Evolutionary conservation across 257 asterid species (phyloP).

Genomic region (Solanum chilense): DNA sequence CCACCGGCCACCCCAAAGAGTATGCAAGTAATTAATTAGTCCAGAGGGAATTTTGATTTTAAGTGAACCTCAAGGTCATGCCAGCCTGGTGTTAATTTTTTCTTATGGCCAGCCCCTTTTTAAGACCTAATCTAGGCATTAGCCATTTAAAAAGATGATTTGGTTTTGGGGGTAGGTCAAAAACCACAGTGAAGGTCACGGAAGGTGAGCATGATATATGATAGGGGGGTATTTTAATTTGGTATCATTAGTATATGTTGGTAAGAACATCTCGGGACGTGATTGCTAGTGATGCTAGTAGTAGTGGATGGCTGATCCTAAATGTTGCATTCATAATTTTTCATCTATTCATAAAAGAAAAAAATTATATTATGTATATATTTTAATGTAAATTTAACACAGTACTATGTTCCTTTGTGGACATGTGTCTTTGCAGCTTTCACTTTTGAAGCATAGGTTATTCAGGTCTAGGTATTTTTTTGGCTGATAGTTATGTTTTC

Average conservation of each 20-base stretch:
- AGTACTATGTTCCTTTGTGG: not conserved
- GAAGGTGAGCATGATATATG: too few relatives aligned
- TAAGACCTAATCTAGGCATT: not conserved
- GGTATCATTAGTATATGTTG: not conserved
- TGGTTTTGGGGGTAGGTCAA: not conserved
- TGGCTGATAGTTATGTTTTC: not conserved
- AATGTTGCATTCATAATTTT: not conserved
- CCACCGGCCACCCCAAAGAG: not conserved
- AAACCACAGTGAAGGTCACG: too few relatives aligned
- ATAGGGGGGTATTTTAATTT: not conserved
- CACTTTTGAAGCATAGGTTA: not conserved
- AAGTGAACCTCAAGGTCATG: too few relatives aligned
- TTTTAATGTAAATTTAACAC: not conserved
- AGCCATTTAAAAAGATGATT: not conserved
- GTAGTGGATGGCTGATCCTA: not conserved
- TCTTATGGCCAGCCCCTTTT: too few relatives aligned
- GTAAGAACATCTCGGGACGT: not conserved
- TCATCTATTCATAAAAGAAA: not conserved
- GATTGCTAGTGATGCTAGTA: not conserved
- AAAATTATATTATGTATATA: not conserved
- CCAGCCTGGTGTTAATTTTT: too few relatives aligned
- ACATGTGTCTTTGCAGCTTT: not conserved
- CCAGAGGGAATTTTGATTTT: too few relatives aligned
- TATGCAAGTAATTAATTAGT: too few relatives aligned
- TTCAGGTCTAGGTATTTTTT: not conserved